A percentile compares a stretch with the other conserved stretches of the same genome.
phyloP scores from a whole-genome alignment of 2,329 filamentous ascomycete genomes.

The Hirsutella rhossiliensis region DNA sequence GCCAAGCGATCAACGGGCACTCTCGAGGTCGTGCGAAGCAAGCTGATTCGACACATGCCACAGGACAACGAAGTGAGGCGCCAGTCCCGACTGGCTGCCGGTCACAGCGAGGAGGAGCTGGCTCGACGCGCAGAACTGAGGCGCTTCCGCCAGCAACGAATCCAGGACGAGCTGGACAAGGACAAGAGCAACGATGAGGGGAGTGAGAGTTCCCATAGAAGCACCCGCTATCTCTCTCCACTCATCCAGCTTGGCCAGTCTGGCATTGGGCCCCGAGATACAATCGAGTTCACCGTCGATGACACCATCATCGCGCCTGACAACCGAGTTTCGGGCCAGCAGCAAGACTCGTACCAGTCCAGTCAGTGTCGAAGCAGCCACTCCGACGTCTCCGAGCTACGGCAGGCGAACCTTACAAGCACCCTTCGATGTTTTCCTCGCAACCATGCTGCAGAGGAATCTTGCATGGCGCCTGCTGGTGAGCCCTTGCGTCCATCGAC shows the following conservation, averaged over 20 bases:
- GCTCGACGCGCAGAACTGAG: constrained; percentile 43
- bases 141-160: constrained; percentile 41
- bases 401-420: not conserved
- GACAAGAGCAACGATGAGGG: constrained; percentile 26
- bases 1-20: constrained; percentile 24
- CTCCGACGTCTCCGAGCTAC: not conserved
- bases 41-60: constrained; percentile 32
- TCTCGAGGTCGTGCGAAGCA: constrained; percentile 31
- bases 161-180: constrained; percentile 43
- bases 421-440: not conserved
- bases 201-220: constrained; percentile 14
- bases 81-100: constrained; percentile 27
- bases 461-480: not conserved
- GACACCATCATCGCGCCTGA: not conserved
- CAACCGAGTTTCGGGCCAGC: not conserved
- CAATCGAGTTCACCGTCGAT: constrained; percentile 30
- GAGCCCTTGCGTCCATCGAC: not conserved
- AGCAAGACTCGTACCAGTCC: not conserved
- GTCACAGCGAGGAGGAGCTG: constrained; percentile 38
- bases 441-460: not conserved
- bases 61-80: constrained; percentile 27
- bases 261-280: constrained; percentile 32
- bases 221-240: constrained; percentile 12
- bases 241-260: constrained; percentile 16
- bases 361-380: not conserved